These are phyloP conservation scores for Podospora bellae-mahoneyi DNA, from an alignment of 495 filamentous ascomycete species.

Conservation along the genomic window DNA sequence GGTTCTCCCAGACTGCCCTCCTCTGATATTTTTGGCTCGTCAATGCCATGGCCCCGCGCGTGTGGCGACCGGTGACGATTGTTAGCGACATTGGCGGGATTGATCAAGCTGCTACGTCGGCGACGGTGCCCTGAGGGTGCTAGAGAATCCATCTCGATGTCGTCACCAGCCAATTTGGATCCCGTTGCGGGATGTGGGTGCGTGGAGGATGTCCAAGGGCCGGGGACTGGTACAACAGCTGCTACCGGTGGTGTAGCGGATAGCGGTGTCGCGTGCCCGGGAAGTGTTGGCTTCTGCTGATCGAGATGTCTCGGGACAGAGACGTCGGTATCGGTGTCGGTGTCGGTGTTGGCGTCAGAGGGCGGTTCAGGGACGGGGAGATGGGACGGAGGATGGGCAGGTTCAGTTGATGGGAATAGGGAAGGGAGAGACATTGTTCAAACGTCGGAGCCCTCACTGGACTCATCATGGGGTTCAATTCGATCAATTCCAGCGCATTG, in stretches of 20 bases:
- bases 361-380: slow-evolving; percentile 1
- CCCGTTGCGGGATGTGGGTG: slow-evolving; percentile 10
- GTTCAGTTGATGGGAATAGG: slow-evolving; percentile 7
- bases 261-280: slow-evolving; percentile 3
- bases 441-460: slow-evolving; percentile 11
- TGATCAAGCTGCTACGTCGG: slow-evolving; percentile 58
- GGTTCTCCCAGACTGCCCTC: slow-evolving; percentile 33
- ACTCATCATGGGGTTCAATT: slow-evolving; percentile 17
- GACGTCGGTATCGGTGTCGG: background rate
- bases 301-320: slow-evolving; percentile 1
- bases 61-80: slow-evolving; percentile 46
- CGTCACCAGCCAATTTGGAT: slow-evolving; percentile 25
- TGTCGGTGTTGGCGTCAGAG: background rate
- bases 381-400: background rate
- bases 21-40: slow-evolving; percentile 41
- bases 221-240: slow-evolving; percentile 8
- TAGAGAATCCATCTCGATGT: slow-evolving; percentile 50
- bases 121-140: slow-evolving; percentile 51
- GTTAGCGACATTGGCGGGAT: slow-evolving; percentile 38
- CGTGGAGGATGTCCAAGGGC: slow-evolving; percentile 3
- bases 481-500: slow-evolving; percentile 15
- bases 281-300: background rate
- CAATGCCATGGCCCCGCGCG: slow-evolving; percentile 45
- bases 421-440: slow-evolving; percentile 18
- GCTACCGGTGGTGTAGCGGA: slow-evolving; percentile 3